Percentiles rank a stretch among this genome's conserved stretches.
Conservation (phyloP, 768 basidiomycete genomes). For the Leucogyrophana mollusca region DNA sequence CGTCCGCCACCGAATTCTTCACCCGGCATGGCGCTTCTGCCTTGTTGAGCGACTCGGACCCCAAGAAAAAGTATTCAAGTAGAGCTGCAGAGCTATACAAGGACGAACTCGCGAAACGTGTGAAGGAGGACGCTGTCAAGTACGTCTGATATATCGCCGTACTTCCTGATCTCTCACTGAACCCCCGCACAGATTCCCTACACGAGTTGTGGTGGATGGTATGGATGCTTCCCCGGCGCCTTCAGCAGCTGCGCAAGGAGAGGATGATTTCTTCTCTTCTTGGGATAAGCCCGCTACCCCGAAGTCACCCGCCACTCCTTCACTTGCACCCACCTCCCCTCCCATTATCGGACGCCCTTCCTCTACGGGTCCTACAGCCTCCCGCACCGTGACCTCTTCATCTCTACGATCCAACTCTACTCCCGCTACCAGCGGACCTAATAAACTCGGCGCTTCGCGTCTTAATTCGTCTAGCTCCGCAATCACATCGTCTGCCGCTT, state of each 20-base stretch:
- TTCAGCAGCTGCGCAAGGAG: conserved; percentile 45
- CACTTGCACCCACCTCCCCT: conserved; percentile 49
- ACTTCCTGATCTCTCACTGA: conserved; percentile 2
- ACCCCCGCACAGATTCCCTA: conserved; percentile 58
- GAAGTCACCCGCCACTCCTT: conserved; percentile 50
- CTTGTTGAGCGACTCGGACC: conserved; percentile 68
- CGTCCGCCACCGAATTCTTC: conserved; percentile 84
- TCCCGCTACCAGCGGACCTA: conserved; percentile 23
- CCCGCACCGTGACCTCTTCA: conserved; percentile 68
- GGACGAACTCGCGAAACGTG: conserved; percentile 81
- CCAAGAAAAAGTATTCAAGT: conserved; percentile 88
- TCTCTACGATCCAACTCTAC: conserved; percentile 49
- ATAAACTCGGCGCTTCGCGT: conserved; percentile 42
- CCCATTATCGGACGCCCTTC: conserved; percentile 58
- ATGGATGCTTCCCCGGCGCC: conserved; percentile 44
- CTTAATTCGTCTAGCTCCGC: conserved; percentile 39
- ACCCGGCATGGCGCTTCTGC: conserved; percentile 79
- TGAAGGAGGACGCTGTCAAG: conserved; percentile 72
- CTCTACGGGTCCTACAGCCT: conserved; percentile 35
- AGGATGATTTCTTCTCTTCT: conserved; percentile 95
- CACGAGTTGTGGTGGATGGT: conserved; percentile 83
- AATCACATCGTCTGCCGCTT: conserved; percentile 24
- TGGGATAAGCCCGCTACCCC: conserved; percentile 85
- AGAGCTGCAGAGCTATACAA: conserved; percentile 86
- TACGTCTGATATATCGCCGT: conserved; percentile 32